A percentile compares a stretch with the other conserved stretches of the same genome.
Evolutionary conservation across 2,329 filamentous ascomycete species (phyloP).

Genomic region (Botrytis deweyae): DNA sequence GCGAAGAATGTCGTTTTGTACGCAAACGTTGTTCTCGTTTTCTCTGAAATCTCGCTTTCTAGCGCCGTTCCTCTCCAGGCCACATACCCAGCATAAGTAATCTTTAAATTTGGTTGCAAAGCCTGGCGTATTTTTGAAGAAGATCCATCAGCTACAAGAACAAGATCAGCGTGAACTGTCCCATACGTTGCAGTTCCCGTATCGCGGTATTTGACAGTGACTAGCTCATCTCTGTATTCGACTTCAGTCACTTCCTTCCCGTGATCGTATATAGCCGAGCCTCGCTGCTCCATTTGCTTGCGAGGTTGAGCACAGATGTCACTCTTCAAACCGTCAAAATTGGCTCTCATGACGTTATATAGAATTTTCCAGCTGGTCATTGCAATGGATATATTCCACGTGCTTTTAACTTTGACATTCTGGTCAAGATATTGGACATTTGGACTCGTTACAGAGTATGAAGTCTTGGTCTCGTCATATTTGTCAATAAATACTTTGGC

Average conservation of each 20-base stretch:
- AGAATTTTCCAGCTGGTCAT: conserved; percentile 26
- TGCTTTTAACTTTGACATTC: not conserved
- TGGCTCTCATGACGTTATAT: conserved; percentile 28
- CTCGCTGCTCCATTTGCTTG: not conserved
- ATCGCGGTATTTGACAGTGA: conserved; percentile 8
- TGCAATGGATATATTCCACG: not conserved
- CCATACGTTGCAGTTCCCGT: not conserved
- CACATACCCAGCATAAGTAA: not conserved
- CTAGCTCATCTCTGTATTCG: not conserved
- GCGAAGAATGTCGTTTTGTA: not conserved
- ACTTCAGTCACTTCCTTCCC: not conserved
- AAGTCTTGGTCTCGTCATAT: not conserved
- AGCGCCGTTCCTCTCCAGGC: not conserved
- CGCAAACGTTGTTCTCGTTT: not conserved
- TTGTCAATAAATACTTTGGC: not conserved
- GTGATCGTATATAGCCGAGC: not conserved
- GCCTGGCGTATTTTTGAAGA: not conserved
- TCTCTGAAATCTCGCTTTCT: not conserved
- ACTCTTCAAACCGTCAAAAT: conserved; percentile 29
- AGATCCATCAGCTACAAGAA: not conserved
- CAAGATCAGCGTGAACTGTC: not conserved
- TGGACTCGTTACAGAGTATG: not conserved
- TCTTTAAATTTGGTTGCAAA: not conserved
- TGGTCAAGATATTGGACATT: conserved; percentile 4
- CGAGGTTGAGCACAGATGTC: not conserved